Percentiles rank a stretch among this genome's conserved stretches.
These are phyloP conservation scores for Globomyces sp. DNA, from an alignment of 371 early-diverging fungal genomes.

Conservation along the genomic window DNA sequence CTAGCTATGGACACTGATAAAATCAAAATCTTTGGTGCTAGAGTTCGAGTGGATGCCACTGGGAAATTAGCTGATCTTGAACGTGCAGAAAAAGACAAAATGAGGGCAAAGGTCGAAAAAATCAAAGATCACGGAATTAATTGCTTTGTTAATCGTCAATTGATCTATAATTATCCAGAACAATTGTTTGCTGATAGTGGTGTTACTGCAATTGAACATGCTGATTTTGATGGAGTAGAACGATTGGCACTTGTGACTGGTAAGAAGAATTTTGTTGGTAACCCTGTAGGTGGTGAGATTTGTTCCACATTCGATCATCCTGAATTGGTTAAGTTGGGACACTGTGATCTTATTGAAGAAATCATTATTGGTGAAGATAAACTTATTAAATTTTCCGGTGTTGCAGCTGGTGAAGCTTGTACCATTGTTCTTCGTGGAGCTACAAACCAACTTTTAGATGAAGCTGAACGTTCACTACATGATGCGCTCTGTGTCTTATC, in stretches of 20 bases:
- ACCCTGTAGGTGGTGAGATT: conserved; percentile 75
- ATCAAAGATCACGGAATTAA: conserved; percentile 97
- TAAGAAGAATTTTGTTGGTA: neutral
- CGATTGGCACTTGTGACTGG: conserved; percentile 95
- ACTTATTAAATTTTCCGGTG: conserved; percentile 96
- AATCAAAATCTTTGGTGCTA: conserved; percentile 99
- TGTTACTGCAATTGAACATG: conserved; percentile 98
- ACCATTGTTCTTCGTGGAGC: conserved; percentile 98
- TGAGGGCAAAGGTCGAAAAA: conserved; percentile 98
- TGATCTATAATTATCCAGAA: conserved; percentile 99
- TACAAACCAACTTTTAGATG: conserved; percentile 96
- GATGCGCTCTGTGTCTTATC: conserved; percentile 98
- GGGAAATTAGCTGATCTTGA: conserved; percentile 98
- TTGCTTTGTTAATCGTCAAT: conserved; percentile 99
- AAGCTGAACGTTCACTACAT: conserved; percentile 99
- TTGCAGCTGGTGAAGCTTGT: conserved; percentile 95
- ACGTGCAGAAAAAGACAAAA: conserved; percentile 98
- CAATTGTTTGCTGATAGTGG: conserved; percentile 97
- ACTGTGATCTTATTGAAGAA: conserved; percentile 96
- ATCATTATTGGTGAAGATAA: conserved; percentile 97
- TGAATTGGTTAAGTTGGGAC: conserved; percentile 90
- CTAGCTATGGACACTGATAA: conserved; percentile 99
- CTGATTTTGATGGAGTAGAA: conserved; percentile 99
- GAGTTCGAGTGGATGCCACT: conserved; percentile 95
- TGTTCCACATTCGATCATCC: conserved; percentile 99